Base-by-base conservation (phyloP, 2,329 filamentous ascomycete genomes). In the Stachybotrys chlorohalonatus region DNA sequence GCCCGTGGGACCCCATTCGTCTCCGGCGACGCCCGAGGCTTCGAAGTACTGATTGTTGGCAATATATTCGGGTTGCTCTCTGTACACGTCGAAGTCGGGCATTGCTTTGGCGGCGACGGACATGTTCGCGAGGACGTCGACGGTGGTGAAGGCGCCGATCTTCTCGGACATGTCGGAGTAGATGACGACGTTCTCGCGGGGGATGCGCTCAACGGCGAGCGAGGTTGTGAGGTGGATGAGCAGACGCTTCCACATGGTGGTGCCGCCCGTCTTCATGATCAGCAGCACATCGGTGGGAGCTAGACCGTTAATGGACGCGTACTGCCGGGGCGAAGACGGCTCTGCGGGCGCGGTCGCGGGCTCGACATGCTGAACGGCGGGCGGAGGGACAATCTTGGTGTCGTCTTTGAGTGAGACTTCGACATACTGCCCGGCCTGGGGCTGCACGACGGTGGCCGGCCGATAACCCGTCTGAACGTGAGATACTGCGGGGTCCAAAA, bases 221-320 rank as follows among this genome's bases (percentile, higher is more conserved):
- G 55, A 53, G 0, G 62, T 64, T 8, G 59, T 54, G 30, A 64
- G 55, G 17, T 64, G 60, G 31, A 62, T 55, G 16, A 64, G 58
- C n/a, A 64, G 56, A 2, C 62, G 59, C 55, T 62, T 63, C 59
- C 59, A 64, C 55, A 63, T 54, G 9, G 59, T 61, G 11, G 62
- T 64, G 49, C 61, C 60, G 31, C 62, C 62, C 3, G 62, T 64
- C 47, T 64, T 64, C 51, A 64, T 56, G 49, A 64, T 62, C 48
- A 64, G 57, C 30, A 64, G 51, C 15, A 64, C 55, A 52, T 63
- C 62, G 36, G 62, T 58, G 8, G 53, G 56, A 6, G 56, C 46
- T 7, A 60, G 24, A n/a, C 31, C 17, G 31, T 17, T 15, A 4
- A 30, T 5, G n/a, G 17, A 30, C 16, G 48, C 17, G 47, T 48